phyloP scores from a whole-genome alignment of 306 rosid genomes.

The Inga laurina region DNA sequence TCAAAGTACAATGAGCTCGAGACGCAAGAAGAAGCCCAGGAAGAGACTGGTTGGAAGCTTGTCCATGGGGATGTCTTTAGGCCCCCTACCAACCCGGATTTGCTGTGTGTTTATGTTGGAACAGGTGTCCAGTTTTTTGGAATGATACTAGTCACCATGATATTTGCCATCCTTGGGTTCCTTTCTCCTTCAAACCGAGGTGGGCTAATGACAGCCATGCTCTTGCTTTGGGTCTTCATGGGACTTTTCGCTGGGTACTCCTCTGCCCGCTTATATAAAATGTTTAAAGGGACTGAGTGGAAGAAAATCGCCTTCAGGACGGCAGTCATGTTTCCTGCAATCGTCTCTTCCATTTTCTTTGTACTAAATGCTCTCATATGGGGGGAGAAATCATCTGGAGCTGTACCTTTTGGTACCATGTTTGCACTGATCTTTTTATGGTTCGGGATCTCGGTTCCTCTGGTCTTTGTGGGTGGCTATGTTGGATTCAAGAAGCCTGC shows the following conservation, averaged over 20 bases:
- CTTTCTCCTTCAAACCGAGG: constrained; percentile 98
- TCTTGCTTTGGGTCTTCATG: constrained; percentile 96
- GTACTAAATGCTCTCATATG: constrained; percentile 81
- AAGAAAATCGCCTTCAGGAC: constrained; percentile 84
- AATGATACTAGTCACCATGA: constrained; percentile 91
- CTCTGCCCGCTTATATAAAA: constrained; percentile 79
- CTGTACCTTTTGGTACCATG: constrained; percentile 98
- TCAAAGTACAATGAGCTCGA: constrained; percentile 96
- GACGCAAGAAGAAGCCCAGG: constrained; percentile 99
- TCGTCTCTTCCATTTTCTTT: constrained; percentile 69
- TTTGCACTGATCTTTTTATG: constrained; percentile 92
- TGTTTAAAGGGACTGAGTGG: constrained; percentile 96
- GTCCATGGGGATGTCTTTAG: constrained; percentile 98
- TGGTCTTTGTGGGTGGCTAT: constrained; percentile 89
- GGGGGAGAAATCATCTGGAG: constrained; percentile 99
- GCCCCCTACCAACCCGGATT: constrained; percentile 80
- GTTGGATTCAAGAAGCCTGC: constrained; percentile 94
- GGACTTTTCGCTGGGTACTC: constrained; percentile 90
- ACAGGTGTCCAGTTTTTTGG: constrained; percentile 96
- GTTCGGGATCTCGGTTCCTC: constrained; percentile 99
- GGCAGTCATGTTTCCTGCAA: constrained; percentile 81
- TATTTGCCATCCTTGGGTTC: constrained; percentile 91
- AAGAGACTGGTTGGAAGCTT: constrained; percentile 99
- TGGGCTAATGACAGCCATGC: constrained; percentile 98
- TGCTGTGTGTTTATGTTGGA: constrained; percentile 91